Conservation (phyloP, 2,329 filamentous ascomycete species). For the Diplodia seriata region DNA sequence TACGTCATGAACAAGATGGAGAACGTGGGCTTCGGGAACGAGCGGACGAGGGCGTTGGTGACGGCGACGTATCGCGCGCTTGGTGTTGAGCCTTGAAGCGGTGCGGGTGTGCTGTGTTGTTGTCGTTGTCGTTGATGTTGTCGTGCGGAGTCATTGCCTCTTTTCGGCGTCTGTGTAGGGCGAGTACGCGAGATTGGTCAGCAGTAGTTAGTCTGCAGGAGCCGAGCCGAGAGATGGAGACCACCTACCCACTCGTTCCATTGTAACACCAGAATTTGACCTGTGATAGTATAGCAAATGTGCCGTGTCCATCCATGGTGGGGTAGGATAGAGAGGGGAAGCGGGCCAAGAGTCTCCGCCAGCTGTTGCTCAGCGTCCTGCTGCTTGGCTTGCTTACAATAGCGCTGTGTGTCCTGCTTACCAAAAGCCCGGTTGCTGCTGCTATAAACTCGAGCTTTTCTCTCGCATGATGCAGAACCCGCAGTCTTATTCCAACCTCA, state of each 20-base stretch:
- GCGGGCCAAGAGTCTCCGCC: not conserved
- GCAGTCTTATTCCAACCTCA: not conserved
- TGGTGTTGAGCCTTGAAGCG: not conserved
- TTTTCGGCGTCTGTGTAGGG: too few species aligned
- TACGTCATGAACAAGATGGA: slow-evolving; percentile 38
- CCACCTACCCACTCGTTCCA: too few species aligned
- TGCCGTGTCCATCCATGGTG: not conserved
- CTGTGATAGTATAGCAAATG: not conserved
- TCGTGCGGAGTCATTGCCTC: too few species aligned
- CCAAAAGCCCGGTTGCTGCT: too few species aligned
- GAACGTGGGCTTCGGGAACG: slow-evolving; percentile 13
- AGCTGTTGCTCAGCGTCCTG: not conserved
- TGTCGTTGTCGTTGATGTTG: too few species aligned
- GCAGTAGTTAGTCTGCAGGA: not conserved
- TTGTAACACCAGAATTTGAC: not conserved
- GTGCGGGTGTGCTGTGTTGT: too few species aligned
- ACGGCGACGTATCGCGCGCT: not conserved
- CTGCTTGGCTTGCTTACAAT: not conserved
- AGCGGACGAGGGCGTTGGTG: not conserved
- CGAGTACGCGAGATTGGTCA: not conserved
- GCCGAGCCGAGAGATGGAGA: not conserved
- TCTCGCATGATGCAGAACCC: too few species aligned
- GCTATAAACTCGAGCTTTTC: too few species aligned
- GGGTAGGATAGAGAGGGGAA: not conserved
- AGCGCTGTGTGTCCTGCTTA: not conserved